A percentile compares a stretch with the other conserved stretches of the same genome.
phyloP scores from a whole-genome alignment of 805 yeast species.

The Ogataea siamensis region DNA sequence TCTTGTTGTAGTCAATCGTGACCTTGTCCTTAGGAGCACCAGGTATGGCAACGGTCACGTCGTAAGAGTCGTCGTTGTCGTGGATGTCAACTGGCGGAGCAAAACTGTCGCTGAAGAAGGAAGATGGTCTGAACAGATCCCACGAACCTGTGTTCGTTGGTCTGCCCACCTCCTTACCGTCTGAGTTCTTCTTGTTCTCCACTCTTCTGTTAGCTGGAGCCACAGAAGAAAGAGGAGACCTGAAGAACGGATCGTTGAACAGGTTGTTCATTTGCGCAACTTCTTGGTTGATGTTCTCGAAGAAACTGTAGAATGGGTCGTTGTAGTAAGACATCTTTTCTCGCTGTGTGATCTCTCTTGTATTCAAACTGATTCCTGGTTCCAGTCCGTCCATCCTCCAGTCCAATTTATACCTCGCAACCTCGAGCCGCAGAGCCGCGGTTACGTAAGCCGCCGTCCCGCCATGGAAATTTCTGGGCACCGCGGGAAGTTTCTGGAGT shows the following conservation, averaged over 20 bases:
- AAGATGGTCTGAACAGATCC: slow-evolving; percentile 29
- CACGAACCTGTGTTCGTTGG: slow-evolving; percentile 8
- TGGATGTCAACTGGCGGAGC: slow-evolving; percentile 47
- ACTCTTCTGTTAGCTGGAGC: slow-evolving; percentile 2
- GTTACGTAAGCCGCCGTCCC: slow-evolving; percentile 2
- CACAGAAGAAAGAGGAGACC: slow-evolving; percentile 9
- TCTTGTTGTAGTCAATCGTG: slow-evolving; percentile 46
- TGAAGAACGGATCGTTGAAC: slow-evolving; percentile 31
- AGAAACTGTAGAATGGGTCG: slow-evolving; percentile 44
- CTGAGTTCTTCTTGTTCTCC: slow-evolving; percentile 7
- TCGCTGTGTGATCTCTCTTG: not conserved
- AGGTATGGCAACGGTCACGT: slow-evolving; percentile 44
- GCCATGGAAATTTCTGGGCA: slow-evolving; percentile 11
- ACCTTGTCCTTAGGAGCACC: slow-evolving; percentile 46
- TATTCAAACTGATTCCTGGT: not conserved
- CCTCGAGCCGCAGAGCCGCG: slow-evolving; percentile 7
- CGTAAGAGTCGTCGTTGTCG: slow-evolving; percentile 42
- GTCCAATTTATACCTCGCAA: slow-evolving; percentile 2
- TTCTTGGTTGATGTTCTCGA: slow-evolving; percentile 42
- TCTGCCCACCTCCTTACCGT: slow-evolving; percentile 2
- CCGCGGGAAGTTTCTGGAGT: slow-evolving; percentile 2
- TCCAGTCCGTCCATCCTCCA: not conserved
- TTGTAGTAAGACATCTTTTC: slow-evolving; percentile 18
- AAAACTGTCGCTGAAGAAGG: slow-evolving; percentile 25
- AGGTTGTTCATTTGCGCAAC: slow-evolving; percentile 39